A percentile compares a stretch with the other conserved stretches of the same genome.
phyloP scores from a whole-genome alignment of 1,284 basidiomycete species.

The Leccinum pachyderme region DNA sequence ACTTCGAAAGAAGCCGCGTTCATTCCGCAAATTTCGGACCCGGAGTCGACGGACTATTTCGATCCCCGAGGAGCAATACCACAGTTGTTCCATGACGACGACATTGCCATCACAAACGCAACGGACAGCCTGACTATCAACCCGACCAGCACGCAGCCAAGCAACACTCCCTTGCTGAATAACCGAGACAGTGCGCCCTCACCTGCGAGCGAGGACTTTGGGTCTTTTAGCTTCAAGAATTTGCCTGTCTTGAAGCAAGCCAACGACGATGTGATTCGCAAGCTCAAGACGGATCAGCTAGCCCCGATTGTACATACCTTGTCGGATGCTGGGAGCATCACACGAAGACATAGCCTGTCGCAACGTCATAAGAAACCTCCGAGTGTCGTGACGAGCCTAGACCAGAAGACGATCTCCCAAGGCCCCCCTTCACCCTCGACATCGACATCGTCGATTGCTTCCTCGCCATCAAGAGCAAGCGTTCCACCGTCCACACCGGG shows the following conservation, averaged over 20 bases:
- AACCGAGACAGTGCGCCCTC: conserved; percentile 43
- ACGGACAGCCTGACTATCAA: conserved; percentile 46
- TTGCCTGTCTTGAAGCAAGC: conserved; percentile 95
- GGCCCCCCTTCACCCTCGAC: conserved; percentile 88
- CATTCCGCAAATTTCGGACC: conserved; percentile 93
- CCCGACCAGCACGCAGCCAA: conserved; percentile 41
- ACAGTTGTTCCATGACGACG: conserved; percentile 87
- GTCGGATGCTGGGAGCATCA: conserved; percentile 55
- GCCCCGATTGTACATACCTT: conserved; percentile 69
- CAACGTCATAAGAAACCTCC: conserved; percentile 74
- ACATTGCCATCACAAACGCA: conserved; percentile 52
- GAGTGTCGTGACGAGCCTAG: conserved; percentile 68
- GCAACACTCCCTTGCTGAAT: conserved; percentile 46
- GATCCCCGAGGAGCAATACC: conserved; percentile 91
- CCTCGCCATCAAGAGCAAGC: conserved; percentile 81
- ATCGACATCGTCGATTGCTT: conserved; percentile 90
- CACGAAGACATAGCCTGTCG: conserved; percentile 71
- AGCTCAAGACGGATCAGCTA: conserved; percentile 84
- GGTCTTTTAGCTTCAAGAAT: conserved; percentile 98
- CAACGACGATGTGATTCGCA: conserved; percentile 97
- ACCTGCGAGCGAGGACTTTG: conserved; percentile 84
- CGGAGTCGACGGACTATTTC: conserved; percentile 99
- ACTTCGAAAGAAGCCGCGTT: conserved; percentile 90
- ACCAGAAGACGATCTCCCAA: conserved; percentile 56
- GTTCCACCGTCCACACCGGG: conserved; percentile 71